Base-by-base conservation (phyloP, 192 early-diverging fungal genomes). In the Coemansia sp. region DNA sequence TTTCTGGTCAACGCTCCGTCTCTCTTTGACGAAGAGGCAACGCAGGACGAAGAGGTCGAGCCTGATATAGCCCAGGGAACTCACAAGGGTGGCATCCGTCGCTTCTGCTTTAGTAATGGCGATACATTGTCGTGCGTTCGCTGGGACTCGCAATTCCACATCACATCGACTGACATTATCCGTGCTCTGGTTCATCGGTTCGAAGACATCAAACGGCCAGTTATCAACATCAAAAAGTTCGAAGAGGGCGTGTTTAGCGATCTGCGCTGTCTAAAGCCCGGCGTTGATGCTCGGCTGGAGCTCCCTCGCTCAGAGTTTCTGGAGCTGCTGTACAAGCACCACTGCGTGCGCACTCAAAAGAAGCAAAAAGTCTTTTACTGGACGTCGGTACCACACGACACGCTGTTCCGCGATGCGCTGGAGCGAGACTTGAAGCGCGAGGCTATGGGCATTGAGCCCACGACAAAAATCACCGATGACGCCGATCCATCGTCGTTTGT, bases 331-430 rank as follows among this genome's bases (percentile, higher is more conserved):
- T 92, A 93, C 82, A 93, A 92, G 70, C 87, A 95, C 80, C 86
- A 92, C 51, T 97, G 94, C 73, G 92, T 98, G 58, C 87, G 96
- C 32, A 96, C 94, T 3, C 96, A 97, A 69, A 98, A 97, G 83
- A 97, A 97, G 80, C 96, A 98, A 80, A 97, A 97, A 52, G 96
- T 98, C n/a, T 98, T 97, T 71, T 95, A 88, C 66, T 98, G 96
- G 94, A 89, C 87, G 66, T 89, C 92, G 15, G 96, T 98, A 15
- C 88, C 87, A 11, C 94, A 96, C 67, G 94, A 98, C 64, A 66
- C 88, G 36, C 85, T 98, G 37, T 98, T 98, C 68, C 80, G 90
- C 40, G 96, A 98, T 69, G 96, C 96, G 3, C 84, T 97, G 44
- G 94, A 98, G 73, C 85, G 96, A 36, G 94, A 98, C 67, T 75